Evolutionary conservation across 306 rosid species (phyloP), one percentile per base, ranked within the genome.

Genomic region (Canavalia gladiata): DNA sequence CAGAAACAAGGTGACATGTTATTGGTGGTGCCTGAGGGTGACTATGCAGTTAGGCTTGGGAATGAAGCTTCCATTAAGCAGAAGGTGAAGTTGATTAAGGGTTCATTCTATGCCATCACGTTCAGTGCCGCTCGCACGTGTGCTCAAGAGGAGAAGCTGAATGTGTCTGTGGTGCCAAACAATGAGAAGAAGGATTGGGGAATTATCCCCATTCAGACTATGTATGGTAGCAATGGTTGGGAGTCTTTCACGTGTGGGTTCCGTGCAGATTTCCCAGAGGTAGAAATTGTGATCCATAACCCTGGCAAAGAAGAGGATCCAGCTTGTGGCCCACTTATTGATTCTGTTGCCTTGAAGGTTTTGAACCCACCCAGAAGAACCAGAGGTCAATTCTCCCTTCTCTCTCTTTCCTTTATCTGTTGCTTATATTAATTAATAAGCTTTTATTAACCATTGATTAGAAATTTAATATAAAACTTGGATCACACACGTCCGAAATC

Each of bases 1-100:
- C 92, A 90, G 10, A 92, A 87, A 64, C 97, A 94, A 62, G 95
- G 98, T 8, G 97, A 94, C 90, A 94, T 92, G 98, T 0, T 94
- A 0, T 75, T 94, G 1, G 33, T 88, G 0, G 98, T 94, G 18
- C 98, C 98, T 0, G 90, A 86, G 62, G 98, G 97, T 4, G 76
- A 76, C 4, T 83, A 66, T 13, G 98, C 98, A 0, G 88, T 89
- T 2, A 84, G 97, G 85, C 95, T 94, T 0, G 97, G 98, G 6
- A 92, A 94, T 6, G 94, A 94, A 8, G 98, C 98, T 31, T 86
- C 87, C 1, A 84, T 94, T 4, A 92, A 86, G 87, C 98, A 94
- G 4, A 89, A 79, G 25, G 54, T 92, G 25, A 87, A 80, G 72
- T 58, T 89, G 1, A 67, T 1, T 0, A 88, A 84, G 84, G 97